Conservation (phyloP, 2,329 filamentous ascomycete species). For the Neospermospora avenae region DNA sequence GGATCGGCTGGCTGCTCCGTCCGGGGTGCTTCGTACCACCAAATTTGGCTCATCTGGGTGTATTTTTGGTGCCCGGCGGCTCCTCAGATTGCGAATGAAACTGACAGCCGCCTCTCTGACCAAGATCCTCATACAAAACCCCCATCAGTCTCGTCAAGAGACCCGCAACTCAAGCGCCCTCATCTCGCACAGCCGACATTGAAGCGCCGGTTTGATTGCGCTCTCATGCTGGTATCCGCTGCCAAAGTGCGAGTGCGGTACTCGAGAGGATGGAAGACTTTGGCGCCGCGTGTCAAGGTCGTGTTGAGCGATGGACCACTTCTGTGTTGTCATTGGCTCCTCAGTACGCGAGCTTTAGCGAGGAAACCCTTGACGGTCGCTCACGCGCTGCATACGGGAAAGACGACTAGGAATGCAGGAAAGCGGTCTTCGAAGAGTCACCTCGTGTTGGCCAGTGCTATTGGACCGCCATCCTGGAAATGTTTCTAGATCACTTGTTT, state of each 20-base stretch:
- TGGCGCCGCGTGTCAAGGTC: slow-evolving; percentile 28
- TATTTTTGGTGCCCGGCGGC: slow-evolving; percentile 24
- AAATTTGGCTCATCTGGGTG: slow-evolving; percentile 3
- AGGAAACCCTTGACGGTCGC: slow-evolving; percentile 8
- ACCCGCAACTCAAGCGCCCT: slow-evolving; percentile 25
- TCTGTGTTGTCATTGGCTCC: slow-evolving; percentile 23
- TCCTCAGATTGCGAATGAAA: slow-evolving; percentile 22
- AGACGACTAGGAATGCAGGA: slow-evolving; percentile 14
- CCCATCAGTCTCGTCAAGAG: slow-evolving; percentile 9
- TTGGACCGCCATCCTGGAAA: slow-evolving; percentile 16
- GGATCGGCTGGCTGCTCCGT: background rate
- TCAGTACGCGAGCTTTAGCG: slow-evolving; percentile 26
- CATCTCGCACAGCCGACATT: slow-evolving; percentile 29
- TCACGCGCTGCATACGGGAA: slow-evolving; percentile 30
- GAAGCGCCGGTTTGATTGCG: slow-evolving; percentile 21
- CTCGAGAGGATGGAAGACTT: slow-evolving; percentile 20
- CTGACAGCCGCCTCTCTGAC: slow-evolving; percentile 20
- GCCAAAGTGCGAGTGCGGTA: background rate
- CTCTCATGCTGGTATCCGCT: background rate
- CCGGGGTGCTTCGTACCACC: slow-evolving; percentile 3
- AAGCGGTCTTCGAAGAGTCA: slow-evolving; percentile 19
- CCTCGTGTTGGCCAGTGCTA: slow-evolving; percentile 20
- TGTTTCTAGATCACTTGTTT: slow-evolving; percentile 33
- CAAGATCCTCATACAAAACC: slow-evolving; percentile 2
- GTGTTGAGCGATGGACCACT: slow-evolving; percentile 24